Evolutionary conservation across 371 early-diverging fungal genomes (phyloP).

Genomic region (Lichtheimia hyalospora): DNA sequence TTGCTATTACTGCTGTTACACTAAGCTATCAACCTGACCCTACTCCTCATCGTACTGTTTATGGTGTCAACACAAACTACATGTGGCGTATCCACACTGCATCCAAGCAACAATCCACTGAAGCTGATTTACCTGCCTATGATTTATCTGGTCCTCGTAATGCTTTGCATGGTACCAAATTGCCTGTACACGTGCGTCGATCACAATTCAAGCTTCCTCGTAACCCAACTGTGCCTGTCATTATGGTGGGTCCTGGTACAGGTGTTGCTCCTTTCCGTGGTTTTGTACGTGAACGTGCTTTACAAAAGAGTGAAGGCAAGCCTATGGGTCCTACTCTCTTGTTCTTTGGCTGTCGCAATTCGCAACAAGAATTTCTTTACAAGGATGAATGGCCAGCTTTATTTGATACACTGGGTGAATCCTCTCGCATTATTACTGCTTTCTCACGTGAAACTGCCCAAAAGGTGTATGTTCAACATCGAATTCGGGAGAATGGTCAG

Average conservation of each 20-base stretch:
- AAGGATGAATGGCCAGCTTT: constrained; percentile 78
- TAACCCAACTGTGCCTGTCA: constrained; percentile 77
- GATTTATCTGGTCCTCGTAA: constrained; percentile 58
- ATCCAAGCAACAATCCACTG: constrained; percentile 31
- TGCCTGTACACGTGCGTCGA: constrained; percentile 88
- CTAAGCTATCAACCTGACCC: constrained; percentile 73
- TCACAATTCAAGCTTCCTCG: constrained; percentile 88
- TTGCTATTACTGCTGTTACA: constrained; percentile 87
- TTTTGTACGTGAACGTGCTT: constrained; percentile 88
- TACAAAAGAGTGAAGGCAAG: constrained; percentile 53
- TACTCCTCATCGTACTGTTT: constrained; percentile 55
- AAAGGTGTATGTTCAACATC: constrained; percentile 91
- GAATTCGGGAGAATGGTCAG: constrained; percentile 61
- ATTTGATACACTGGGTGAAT: constrained; percentile 57
- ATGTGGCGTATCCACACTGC: constrained; percentile 53
- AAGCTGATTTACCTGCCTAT: constrained; percentile 39
- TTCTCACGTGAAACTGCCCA: constrained; percentile 80
- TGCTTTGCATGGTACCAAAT: constrained; percentile 28
- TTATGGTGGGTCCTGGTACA: constrained; percentile 98
- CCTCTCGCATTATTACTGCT: constrained; percentile 75
- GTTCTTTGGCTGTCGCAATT: constrained; percentile 91
- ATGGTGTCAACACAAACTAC: constrained; percentile 81
- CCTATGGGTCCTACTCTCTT: constrained; percentile 81
- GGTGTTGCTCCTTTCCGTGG: constrained; percentile 98
- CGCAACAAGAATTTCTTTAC: constrained; percentile 87